Conservation (phyloP, 1,284 basidiomycete genomes). For the Pascua sp. region DNA sequence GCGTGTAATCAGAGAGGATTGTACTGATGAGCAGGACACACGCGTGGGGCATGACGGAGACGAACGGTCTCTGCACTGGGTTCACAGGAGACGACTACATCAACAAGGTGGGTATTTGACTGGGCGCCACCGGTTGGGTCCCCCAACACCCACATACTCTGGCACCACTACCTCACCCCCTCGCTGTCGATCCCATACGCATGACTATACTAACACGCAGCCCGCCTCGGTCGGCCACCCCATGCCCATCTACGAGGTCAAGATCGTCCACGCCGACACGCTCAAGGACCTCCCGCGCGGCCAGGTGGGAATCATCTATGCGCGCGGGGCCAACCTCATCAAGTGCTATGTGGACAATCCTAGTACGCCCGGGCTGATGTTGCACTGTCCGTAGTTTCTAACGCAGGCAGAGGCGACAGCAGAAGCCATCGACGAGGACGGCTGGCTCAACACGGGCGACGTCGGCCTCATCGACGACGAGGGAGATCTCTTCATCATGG, state of each 20-base stretch:
- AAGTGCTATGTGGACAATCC: constrained; percentile 35
- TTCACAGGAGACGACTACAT: constrained; percentile 39
- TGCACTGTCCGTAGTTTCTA: neutral
- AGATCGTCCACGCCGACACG: constrained; percentile 33
- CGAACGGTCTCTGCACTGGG: constrained; percentile 38
- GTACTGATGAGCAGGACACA: neutral
- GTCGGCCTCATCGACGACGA: constrained; percentile 33
- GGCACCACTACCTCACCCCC: no score
- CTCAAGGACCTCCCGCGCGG: constrained; percentile 19
- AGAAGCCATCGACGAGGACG: constrained; percentile 28
- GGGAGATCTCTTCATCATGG: constrained; percentile 38
- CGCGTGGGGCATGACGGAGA: constrained; percentile 46
- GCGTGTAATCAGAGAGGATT: neutral
- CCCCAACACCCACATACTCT: neutral
- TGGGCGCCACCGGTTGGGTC: constrained; percentile 8
- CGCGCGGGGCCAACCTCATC: constrained; percentile 40
- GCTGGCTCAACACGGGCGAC: constrained; percentile 47
- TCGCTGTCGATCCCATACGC: no score
- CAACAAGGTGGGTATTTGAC: constrained; percentile 28
- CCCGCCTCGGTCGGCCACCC: constrained; percentile 21
- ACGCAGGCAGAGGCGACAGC: constrained; percentile 1
- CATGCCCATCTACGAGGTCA: constrained; percentile 32
- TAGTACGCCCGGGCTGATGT: constrained; percentile 11
- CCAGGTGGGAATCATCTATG: constrained; percentile 28
- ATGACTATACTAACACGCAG: no score